Percentiles rank a stretch among this genome's conserved stretches.
phyloP scores from a whole-genome alignment of 2,329 filamentous ascomycete genomes.

The Cercospora brassicicola region DNA sequence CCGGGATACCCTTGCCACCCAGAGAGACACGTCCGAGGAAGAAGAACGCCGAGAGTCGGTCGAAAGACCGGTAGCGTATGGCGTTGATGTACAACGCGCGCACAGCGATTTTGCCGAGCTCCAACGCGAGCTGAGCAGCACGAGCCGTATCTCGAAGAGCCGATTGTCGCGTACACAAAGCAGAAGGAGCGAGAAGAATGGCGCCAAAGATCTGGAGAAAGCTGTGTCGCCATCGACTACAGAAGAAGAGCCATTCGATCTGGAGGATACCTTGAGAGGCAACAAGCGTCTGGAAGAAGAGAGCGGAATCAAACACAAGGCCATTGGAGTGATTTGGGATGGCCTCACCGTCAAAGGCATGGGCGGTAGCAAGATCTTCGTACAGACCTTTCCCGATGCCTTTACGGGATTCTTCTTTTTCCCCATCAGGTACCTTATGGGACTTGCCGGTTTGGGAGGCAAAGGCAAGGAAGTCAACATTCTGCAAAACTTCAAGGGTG shows the following conservation, averaged over 20 bases:
- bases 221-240: constrained; percentile 46
- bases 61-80: constrained; percentile 31
- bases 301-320: constrained; percentile 73
- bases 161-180: constrained; percentile 49
- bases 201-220: constrained; percentile 60
- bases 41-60: constrained; percentile 4
- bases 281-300: constrained; percentile 69
- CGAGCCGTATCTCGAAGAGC: constrained; percentile 42
- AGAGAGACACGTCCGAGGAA: constrained; percentile 12
- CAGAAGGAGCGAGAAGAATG: constrained; percentile 41
- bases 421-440: constrained; percentile 61
- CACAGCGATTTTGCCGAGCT: constrained; percentile 71
- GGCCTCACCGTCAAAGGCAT: constrained; percentile 63
- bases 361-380: constrained; percentile 62
- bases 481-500: constrained; percentile 66
- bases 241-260: constrained; percentile 64
- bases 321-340: constrained; percentile 67
- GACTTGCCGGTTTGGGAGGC: constrained; percentile 63
- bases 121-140: constrained; percentile 48
- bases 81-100: constrained; percentile 66
- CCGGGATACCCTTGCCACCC: constrained; percentile 11
- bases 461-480: constrained; percentile 73
- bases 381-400: constrained; percentile 62
- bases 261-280: constrained; percentile 72
- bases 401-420: constrained; percentile 69